Evolutionary conservation across 192 early-diverging fungal genomes (phyloP).

Genomic region (Globomyces pollinis-pini): DNA sequence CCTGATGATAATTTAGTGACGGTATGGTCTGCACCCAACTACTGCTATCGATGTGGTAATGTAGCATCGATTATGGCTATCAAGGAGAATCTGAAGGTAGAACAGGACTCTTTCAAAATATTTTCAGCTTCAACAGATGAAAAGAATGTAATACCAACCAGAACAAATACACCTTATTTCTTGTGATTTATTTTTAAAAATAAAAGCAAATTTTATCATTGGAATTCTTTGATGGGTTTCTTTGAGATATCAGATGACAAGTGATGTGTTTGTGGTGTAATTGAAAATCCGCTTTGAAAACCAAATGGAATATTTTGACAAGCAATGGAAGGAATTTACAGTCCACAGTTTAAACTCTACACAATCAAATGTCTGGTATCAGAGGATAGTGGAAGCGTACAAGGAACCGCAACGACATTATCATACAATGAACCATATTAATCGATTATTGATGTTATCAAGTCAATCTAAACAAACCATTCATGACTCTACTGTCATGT

Average conservation of each 20-base stretch:
- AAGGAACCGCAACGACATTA: neutral
- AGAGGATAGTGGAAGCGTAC: neutral
- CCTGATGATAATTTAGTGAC: constrained; percentile 91
- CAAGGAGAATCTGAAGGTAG: constrained; percentile 60
- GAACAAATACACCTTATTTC: constrained; percentile 45
- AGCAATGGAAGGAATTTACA: neutral
- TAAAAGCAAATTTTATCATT: too few relatives aligned
- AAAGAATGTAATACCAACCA: constrained; percentile 53
- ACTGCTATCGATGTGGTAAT: constrained; percentile 59
- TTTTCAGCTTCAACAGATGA: constrained; percentile 94
- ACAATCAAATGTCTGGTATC: neutral
- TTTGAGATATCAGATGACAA: too few relatives aligned
- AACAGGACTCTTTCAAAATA: constrained; percentile 86
- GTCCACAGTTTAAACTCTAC: too few relatives aligned
- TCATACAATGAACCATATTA: neutral
- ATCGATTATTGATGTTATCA: neutral
- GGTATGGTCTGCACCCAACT: constrained; percentile 79
- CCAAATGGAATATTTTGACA: neutral
- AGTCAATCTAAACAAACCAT: neutral
- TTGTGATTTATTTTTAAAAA: too few relatives aligned
- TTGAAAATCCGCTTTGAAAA: too few relatives aligned
- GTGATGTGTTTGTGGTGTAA: too few relatives aligned
- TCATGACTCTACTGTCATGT: neutral
- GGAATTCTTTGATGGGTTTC: too few relatives aligned
- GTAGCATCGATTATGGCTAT: constrained; percentile 53